phyloP scores from a whole-genome alignment of 2,329 filamentous ascomycete genomes.

The Ambrosiella xylebori region DNA sequence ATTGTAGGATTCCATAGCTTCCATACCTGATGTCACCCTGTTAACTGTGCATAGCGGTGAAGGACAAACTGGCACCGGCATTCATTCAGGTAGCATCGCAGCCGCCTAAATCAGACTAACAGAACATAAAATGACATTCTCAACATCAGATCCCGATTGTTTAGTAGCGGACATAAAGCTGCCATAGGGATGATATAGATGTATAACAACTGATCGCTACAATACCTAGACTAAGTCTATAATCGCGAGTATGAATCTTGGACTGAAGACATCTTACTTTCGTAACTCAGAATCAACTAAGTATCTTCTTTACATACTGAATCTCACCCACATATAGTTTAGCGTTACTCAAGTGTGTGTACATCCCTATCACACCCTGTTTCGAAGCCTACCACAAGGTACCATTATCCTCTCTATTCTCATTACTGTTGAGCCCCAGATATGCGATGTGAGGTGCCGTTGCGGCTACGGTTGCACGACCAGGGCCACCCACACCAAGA shows the following conservation, averaged over 20 bases:
- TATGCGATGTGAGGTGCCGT: constrained; percentile 1
- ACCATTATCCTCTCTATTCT: background rate
- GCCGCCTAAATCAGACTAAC: background rate
- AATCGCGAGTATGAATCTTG: too few species aligned
- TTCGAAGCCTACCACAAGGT: background rate
- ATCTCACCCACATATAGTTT: too few species aligned
- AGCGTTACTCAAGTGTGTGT: background rate
- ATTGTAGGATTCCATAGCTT: background rate
- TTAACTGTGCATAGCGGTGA: constrained; percentile 1
- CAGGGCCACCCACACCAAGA: constrained; percentile 3
- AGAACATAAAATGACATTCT: background rate
- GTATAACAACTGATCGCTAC: too few species aligned
- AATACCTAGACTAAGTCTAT: too few species aligned
- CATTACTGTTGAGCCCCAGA: background rate
- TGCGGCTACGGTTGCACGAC: constrained; percentile 6
- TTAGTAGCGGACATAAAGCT: background rate
- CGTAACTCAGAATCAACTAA: too few species aligned
- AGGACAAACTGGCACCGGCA: background rate
- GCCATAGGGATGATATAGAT: background rate
- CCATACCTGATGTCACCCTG: background rate
- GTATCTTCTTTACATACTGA: too few species aligned
- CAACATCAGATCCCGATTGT: background rate
- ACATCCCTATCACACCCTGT: background rate
- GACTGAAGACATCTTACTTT: too few species aligned
- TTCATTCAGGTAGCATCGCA: background rate